Percentiles rank a stretch among this genome's conserved stretches.
Evolutionary conservation across 2,329 filamentous ascomycete genomes (phyloP).

Genomic region (Byssoonygena ceratinophila): DNA sequence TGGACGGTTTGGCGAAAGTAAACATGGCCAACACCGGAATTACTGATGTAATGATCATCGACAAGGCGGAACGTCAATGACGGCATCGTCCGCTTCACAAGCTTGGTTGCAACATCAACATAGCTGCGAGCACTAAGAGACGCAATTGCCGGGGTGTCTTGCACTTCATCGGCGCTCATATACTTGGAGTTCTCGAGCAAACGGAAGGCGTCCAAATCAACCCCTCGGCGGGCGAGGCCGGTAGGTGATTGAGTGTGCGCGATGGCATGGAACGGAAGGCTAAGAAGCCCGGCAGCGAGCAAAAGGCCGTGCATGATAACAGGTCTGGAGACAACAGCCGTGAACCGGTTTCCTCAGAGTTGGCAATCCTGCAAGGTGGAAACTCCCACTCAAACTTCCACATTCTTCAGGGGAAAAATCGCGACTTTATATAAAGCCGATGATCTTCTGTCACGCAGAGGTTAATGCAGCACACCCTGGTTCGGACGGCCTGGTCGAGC

Average conservation of each 20-base stretch:
- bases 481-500: not conserved
- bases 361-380: not conserved
- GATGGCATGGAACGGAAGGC: constrained; percentile 9
- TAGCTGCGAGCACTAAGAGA: constrained; percentile 7
- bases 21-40: constrained; percentile 14
- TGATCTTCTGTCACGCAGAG: not conserved
- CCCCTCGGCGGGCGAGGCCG: constrained; percentile 8
- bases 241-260: constrained; percentile 9
- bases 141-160: constrained; percentile 1
- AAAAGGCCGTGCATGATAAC: constrained; percentile 15
- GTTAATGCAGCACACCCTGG: not conserved
- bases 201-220: constrained; percentile 15
- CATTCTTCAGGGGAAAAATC: not conserved
- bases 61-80: constrained; percentile 12
- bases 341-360: not conserved
- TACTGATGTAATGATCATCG: constrained; percentile 14
- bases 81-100: constrained; percentile 12
- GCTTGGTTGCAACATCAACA: constrained; percentile 12
- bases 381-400: not conserved
- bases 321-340: not conserved
- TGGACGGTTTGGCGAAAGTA: constrained; percentile 14
- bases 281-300: constrained; percentile 11
- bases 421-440: constrained; percentile 1
- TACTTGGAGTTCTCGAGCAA: constrained; percentile 9
- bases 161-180: constrained; percentile 4